These are phyloP conservation scores for Eucalyptus decipiens DNA, from an alignment of 345 rosid genomes.

Conservation along the genomic window DNA sequence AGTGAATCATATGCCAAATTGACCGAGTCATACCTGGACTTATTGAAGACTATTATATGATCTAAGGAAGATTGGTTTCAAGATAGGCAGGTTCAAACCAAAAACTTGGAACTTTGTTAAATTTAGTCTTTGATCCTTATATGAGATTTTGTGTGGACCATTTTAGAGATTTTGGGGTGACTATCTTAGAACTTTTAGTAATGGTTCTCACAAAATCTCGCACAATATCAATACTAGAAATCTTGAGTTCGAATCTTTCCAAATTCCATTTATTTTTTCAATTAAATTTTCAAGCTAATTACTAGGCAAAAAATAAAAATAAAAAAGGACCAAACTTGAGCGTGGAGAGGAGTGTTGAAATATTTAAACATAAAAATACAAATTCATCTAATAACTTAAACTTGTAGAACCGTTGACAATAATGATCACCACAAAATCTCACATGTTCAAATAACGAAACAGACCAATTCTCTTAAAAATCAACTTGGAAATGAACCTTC, in stretches of 20 bases:
- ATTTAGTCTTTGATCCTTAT: fast-evolving
- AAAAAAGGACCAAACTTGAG: too few relatives aligned
- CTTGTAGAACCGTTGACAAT: fast-evolving
- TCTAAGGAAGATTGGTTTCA: not conserved
- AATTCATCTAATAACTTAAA: fast-evolving
- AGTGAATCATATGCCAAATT: not conserved
- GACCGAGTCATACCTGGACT: not conserved
- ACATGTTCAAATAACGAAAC: fast-evolving
- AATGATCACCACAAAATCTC: too few relatives aligned
- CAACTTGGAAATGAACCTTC: fast-evolving
- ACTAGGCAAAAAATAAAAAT: too few relatives aligned
- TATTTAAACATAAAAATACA: too few relatives aligned
- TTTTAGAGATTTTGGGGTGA: too few relatives aligned
- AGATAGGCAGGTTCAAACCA: fast-evolving
- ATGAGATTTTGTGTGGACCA: too few relatives aligned
- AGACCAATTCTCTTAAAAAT: fast-evolving
- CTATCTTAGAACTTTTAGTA: too few relatives aligned
- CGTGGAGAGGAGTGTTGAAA: fast-evolving
- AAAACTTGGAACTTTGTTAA: not conserved
- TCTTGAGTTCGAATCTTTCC: fast-evolving
- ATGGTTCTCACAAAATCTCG: too few relatives aligned
- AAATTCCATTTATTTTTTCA: fast-evolving
- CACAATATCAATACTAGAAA: too few relatives aligned
- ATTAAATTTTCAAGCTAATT: too few relatives aligned
- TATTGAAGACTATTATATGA: not conserved